These are phyloP conservation scores for Annulohypoxylon bovei DNA, from an alignment of 495 filamentous ascomycete genomes.

Conservation along the genomic window DNA sequence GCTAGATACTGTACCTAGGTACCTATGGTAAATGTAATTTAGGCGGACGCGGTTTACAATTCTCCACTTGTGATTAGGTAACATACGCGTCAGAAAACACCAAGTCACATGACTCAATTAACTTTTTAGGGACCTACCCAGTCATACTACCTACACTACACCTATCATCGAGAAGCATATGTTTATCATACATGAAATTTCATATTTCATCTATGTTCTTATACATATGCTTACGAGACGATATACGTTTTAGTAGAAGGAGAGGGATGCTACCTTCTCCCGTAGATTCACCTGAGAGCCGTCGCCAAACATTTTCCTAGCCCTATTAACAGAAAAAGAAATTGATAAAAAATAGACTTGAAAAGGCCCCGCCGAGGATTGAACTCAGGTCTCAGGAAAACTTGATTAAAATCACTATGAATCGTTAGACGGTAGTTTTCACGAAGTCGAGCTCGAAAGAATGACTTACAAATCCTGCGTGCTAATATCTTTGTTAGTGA, in stretches of 20 bases:
- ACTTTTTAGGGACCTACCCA: too few species aligned
- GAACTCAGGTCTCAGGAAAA: conserved; percentile 26
- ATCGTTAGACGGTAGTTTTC: not conserved
- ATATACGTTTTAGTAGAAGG: too few species aligned
- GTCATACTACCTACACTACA: too few species aligned
- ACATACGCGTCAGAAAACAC: conserved; percentile 36
- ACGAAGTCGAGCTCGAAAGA: not conserved
- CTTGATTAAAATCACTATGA: not conserved
- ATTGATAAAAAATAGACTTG: not conserved
- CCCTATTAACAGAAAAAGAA: not conserved
- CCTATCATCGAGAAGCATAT: too few species aligned
- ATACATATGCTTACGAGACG: too few species aligned
- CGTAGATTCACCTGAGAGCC: too few species aligned
- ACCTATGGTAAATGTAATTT: not conserved
- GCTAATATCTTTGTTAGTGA: not conserved
- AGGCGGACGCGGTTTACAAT: not conserved
- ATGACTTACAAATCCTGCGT: conserved; percentile 22
- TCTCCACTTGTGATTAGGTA: conserved; percentile 30
- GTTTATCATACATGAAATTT: too few species aligned
- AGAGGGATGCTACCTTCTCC: too few species aligned
- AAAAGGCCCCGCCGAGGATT: conserved; percentile 22
- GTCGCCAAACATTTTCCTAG: too few species aligned
- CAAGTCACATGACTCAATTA: conserved; percentile 37
- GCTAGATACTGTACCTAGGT: too few species aligned
- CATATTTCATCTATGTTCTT: too few species aligned